Percentiles rank a stretch among this genome's conserved stretches.
Conservation (phyloP, 371 early-diverging fungal genomes). For the Mucor circinelloides region DNA sequence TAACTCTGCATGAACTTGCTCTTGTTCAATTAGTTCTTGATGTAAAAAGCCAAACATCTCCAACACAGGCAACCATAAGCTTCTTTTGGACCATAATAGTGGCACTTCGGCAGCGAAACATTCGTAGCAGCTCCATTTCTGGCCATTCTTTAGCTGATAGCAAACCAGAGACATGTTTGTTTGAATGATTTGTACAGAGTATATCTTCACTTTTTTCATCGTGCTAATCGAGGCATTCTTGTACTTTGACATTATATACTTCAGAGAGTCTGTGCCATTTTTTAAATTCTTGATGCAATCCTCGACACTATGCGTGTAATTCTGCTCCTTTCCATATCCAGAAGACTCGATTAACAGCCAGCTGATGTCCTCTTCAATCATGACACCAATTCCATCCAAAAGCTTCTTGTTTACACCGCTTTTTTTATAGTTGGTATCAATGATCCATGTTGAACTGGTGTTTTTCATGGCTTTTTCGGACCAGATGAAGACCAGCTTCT, state of each 20-base stretch:
- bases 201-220: constrained; percentile 1
- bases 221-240: neutral
- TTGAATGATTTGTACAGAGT: constrained; percentile 6
- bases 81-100: neutral
- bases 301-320: constrained; percentile 4
- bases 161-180: neutral
- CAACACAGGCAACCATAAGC: neutral
- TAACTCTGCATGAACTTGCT: neutral
- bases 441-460: neutral
- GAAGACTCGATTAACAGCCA: constrained; percentile 1
- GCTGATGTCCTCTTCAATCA: constrained; percentile 3
- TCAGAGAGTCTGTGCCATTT: constrained; percentile 6
- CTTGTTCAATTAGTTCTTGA: neutral
- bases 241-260: constrained; percentile 3
- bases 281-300: constrained; percentile 12
- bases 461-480: neutral
- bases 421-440: neutral
- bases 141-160: neutral
- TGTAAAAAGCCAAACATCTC: neutral
- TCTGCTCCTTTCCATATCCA: neutral
- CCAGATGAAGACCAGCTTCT: neutral
- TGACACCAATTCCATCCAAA: neutral
- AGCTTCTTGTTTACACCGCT: neutral
- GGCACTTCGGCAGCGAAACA: neutral
- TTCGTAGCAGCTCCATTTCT: constrained; percentile 3